Base-by-base conservation (phyloP, 768 basidiomycete genomes). In the Pleurotus platypus region DNA sequence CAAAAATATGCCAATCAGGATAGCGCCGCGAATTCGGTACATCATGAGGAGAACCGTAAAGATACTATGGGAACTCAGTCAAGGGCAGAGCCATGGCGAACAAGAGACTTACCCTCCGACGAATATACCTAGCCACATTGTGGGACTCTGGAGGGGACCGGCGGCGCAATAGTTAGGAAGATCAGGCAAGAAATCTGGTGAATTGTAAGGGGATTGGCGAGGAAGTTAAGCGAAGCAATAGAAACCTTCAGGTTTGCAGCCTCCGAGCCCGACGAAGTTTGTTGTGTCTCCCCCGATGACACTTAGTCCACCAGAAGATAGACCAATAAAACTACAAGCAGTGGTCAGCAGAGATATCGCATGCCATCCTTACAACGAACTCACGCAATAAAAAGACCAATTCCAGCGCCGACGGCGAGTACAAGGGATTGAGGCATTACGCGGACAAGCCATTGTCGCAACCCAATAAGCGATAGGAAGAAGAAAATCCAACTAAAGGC, bases 61-160 rank as follows among this genome's bases (percentile, higher is more conserved):
- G 60, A 94, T 78, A 4, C 88, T 89, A 60, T 7, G 48, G 7
- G 27, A 57, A 24, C 51, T 38, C 27, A 58, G 49, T 46, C 47
- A 18, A 15, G 43, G 43, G 16, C 12, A 24, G 13, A 48, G 27
- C 53, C 47, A 16, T 37, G 60, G 47, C 22, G 43, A 9, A 51
- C 46, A 27, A 15, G 45, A 53, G 11, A 64, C 84, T 20, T 64
- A 88, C 86, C 92, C 92, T 61, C 92, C 92, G 5, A 85, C 73
- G 69, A 92, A 90, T 56, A 94, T 82, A 37, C 92, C 92, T n/a
- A 94, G 72, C 92, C 92, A 94, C 75, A 90, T 85, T 8, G 86
- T 89, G 1, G 91, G 90, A 60, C 73, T 86, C 39, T 81, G 85
- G 24, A 94, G 72, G 3, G 90, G 86, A 40, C 80, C 83, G 12